A percentile compares a stretch with the other conserved stretches of the same genome.
These are phyloP conservation scores for Pueraria montana DNA, from an alignment of 306 rosid genomes.

Conservation along the genomic window DNA sequence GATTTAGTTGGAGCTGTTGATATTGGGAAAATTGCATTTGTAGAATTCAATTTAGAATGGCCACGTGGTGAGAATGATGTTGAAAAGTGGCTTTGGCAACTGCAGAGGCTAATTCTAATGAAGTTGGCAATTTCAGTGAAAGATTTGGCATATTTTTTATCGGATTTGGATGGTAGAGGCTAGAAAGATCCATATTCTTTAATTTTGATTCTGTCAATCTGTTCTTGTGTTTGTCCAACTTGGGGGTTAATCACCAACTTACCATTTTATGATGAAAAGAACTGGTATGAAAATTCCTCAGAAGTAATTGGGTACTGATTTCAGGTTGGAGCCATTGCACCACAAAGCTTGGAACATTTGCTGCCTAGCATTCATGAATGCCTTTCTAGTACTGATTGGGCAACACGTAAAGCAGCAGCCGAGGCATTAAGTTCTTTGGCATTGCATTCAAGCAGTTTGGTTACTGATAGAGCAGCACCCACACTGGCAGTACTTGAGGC, in stretches of 20 bases:
- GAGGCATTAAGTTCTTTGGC: slow-evolving; percentile 80
- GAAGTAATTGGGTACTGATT: slow-evolving; percentile 49
- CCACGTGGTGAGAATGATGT: slow-evolving; percentile 21
- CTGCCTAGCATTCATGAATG: slow-evolving; percentile 82
- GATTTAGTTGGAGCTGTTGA: not conserved
- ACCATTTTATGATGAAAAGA: slow-evolving; percentile 31
- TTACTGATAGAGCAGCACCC: slow-evolving; percentile 67
- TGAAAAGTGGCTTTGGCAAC: slow-evolving; percentile 18
- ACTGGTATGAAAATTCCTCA: slow-evolving; percentile 22
- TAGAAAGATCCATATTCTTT: slow-evolving; percentile 13
- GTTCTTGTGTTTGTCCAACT: slow-evolving; percentile 23
- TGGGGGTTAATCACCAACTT: not conserved
- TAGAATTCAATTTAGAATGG: slow-evolving; percentile 20
- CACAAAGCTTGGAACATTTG: slow-evolving; percentile 85
- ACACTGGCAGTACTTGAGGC: slow-evolving; percentile 78
- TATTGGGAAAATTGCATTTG: not conserved
- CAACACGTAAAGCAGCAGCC: slow-evolving; percentile 98
- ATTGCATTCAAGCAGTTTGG: slow-evolving; percentile 79
- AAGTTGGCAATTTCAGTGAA: slow-evolving; percentile 4
- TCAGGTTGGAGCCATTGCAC: slow-evolving; percentile 90
- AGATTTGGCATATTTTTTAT: not conserved
- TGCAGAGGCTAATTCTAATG: slow-evolving; percentile 25
- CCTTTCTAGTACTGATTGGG: slow-evolving; percentile 90
- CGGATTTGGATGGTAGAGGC: slow-evolving; percentile 28
- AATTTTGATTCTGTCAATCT: slow-evolving; percentile 9